These are phyloP conservation scores for Aspergillus egyptiacus DNA, from an alignment of 495 filamentous ascomycete species.

Conservation along the genomic window DNA sequence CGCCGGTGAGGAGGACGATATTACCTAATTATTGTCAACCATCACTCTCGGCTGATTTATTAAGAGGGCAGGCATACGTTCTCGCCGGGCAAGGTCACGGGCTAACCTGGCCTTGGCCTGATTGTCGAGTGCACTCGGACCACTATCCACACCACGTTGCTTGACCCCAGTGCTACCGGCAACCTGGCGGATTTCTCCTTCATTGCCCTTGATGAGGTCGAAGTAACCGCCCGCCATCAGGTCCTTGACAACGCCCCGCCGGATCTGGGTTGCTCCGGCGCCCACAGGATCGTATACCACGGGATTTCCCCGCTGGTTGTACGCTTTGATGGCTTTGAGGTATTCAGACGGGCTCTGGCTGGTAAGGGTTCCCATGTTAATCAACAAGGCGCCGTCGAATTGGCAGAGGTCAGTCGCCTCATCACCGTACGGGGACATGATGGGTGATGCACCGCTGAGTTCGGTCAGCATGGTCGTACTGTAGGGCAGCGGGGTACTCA, in stretches of 20 bases:
- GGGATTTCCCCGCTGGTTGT: conserved; percentile 68
- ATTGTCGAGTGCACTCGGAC: conserved; percentile 47
- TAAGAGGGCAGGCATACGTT: conserved; percentile 35
- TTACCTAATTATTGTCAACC: conserved; percentile 36
- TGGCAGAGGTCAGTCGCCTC: conserved; percentile 74
- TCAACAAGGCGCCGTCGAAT: conserved; percentile 63
- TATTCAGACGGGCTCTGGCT: conserved; percentile 66
- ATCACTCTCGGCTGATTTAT: no score
- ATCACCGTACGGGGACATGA: conserved; percentile 84
- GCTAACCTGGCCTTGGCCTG: conserved; percentile 56
- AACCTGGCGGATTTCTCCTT: conserved; percentile 77
- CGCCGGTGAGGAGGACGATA: conserved; percentile 82
- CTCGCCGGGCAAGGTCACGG: conserved; percentile 55
- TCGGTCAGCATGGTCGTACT: neutral
- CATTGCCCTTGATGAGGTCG: conserved; percentile 91
- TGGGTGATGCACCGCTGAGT: conserved; percentile 70
- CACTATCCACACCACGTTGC: conserved; percentile 86
- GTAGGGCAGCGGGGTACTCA: conserved; percentile 19
- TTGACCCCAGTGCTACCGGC: conserved; percentile 47
- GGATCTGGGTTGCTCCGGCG: conserved; percentile 71
- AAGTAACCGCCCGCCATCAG: conserved; percentile 74
- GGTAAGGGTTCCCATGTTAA: conserved; percentile 92
- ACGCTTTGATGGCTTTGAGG: conserved; percentile 59
- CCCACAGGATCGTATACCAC: conserved; percentile 90
- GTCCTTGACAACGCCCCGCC: conserved; percentile 61